These are phyloP conservation scores for Cercospora sp. DNA, from an alignment of 2,329 filamentous ascomycete genomes.

Conservation along the genomic window DNA sequence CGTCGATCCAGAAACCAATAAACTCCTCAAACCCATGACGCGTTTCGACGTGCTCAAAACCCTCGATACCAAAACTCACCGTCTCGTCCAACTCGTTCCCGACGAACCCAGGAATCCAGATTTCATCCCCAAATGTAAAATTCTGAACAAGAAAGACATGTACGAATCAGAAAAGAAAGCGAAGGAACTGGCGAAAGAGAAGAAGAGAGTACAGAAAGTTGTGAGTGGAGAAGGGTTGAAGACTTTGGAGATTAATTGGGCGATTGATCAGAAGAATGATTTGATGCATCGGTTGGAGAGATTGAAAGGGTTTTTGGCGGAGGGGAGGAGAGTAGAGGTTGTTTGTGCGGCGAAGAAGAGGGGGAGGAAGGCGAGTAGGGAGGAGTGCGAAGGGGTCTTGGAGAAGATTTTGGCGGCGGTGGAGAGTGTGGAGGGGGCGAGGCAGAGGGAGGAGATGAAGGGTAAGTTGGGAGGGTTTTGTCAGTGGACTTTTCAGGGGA, in stretches of 20 bases:
- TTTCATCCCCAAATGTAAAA: slow-evolving; percentile 68
- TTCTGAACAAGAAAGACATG: slow-evolving; percentile 61
- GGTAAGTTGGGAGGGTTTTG: slow-evolving; percentile 50
- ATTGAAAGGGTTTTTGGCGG: slow-evolving; percentile 67
- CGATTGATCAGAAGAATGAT: slow-evolving; percentile 70
- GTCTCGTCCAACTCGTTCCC: slow-evolving; percentile 53
- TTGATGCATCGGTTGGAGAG: slow-evolving; percentile 69
- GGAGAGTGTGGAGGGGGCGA: slow-evolving; percentile 46
- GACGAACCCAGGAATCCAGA: slow-evolving; percentile 31
- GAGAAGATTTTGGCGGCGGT: slow-evolving; percentile 51
- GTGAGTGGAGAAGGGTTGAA: slow-evolving; percentile 55
- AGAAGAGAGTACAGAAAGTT: slow-evolving; percentile 49
- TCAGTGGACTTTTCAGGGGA: slow-evolving; percentile 50
- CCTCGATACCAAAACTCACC: slow-evolving; percentile 53
- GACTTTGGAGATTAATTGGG: slow-evolving; percentile 88
- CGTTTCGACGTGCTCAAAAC: slow-evolving; percentile 44
- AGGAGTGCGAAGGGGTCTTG: slow-evolving; percentile 64
- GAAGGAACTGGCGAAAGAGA: slow-evolving; percentile 48
- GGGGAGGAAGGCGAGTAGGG: slow-evolving; percentile 59
- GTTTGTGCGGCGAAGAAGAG: slow-evolving; percentile 67
- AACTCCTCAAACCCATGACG: slow-evolving; percentile 33
- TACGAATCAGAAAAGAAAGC: slow-evolving; percentile 47
- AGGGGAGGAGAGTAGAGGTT: slow-evolving; percentile 75
- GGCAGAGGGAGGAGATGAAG: slow-evolving; percentile 49
- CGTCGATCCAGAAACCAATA: slow-evolving; percentile 43